Evolutionary conservation across 345 rosid species (phyloP).

Genomic region (Lumnitzera littorea): DNA sequence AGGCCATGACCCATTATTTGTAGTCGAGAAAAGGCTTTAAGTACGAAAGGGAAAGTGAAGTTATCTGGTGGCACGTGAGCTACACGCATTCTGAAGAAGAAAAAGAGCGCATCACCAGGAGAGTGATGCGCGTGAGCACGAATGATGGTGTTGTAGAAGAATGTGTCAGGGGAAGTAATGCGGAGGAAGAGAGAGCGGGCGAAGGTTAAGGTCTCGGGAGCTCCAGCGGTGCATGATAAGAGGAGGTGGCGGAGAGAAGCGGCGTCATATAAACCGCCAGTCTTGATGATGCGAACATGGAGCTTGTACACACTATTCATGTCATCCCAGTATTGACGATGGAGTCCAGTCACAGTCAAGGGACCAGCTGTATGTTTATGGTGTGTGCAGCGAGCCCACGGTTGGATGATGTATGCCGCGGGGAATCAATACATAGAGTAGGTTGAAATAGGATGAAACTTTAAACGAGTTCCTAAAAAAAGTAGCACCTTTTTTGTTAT

Average conservation of each 20-base stretch:
- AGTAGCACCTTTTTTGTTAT: too few relatives aligned
- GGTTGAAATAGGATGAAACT: too few relatives aligned
- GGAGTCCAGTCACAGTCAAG: too few relatives aligned
- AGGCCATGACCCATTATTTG: slow-evolving; percentile 13
- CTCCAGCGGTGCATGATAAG: slow-evolving; percentile 16
- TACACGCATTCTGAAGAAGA: slow-evolving; percentile 36
- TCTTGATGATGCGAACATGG: slow-evolving; percentile 23
- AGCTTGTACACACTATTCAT: slow-evolving; percentile 31
- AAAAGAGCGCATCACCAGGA: slow-evolving; percentile 23
- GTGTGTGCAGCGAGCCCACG: too few relatives aligned
- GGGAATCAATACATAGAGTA: too few relatives aligned
- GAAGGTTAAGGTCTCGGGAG: slow-evolving; percentile 22
- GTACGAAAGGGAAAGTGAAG: slow-evolving; percentile 55
- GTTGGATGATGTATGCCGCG: too few relatives aligned
- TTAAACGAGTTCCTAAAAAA: too few relatives aligned
- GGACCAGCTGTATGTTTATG: too few relatives aligned
- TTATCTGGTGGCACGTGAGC: slow-evolving; percentile 25
- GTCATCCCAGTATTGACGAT: neutral
- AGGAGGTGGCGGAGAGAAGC: slow-evolving; percentile 26
- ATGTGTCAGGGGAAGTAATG: slow-evolving; percentile 22
- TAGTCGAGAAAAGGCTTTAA: slow-evolving; percentile 41
- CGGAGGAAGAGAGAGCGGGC: slow-evolving; percentile 23
- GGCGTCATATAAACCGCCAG: slow-evolving; percentile 16
- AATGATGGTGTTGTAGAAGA: slow-evolving; percentile 42
- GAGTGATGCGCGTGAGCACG: slow-evolving; percentile 28